These are phyloP conservation scores for Daldinia sp. DNA, from an alignment of 2,329 filamentous ascomycete species.

Conservation along the genomic window DNA sequence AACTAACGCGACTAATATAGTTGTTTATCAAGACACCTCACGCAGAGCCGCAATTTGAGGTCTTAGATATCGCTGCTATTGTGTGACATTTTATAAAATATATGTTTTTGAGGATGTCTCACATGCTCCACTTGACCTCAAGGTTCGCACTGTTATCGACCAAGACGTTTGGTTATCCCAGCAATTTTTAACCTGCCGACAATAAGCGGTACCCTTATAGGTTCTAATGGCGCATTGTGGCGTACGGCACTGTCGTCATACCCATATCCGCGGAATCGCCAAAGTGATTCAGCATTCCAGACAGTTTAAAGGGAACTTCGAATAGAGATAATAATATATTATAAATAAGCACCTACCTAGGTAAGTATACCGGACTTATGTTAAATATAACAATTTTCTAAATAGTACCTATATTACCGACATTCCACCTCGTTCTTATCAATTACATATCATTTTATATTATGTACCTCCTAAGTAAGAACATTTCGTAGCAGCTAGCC, in stretches of 20 bases:
- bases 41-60: slow-evolving; percentile 23
- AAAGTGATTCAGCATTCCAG: neutral
- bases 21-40: neutral
- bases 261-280: too few relatives aligned
- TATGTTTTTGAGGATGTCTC: neutral
- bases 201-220: neutral
- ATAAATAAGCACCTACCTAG: too few relatives aligned
- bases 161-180: too few relatives aligned
- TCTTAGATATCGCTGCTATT: slow-evolving; percentile 10
- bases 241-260: neutral
- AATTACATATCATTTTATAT: too few relatives aligned
- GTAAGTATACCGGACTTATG: too few relatives aligned
- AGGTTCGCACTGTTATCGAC: neutral
- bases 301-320: neutral
- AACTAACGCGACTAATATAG: neutral
- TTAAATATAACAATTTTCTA: too few relatives aligned
- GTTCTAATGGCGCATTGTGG: neutral
- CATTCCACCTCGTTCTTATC: too few relatives aligned
- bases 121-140: neutral
- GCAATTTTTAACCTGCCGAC: neutral
- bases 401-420: too few relatives aligned
- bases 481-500: neutral
- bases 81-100: neutral
- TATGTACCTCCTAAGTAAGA: neutral
- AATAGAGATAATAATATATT: neutral